Base-by-base conservation (phyloP, 1,284 basidiomycete genomes). In the Puccinia horiana region DNA sequence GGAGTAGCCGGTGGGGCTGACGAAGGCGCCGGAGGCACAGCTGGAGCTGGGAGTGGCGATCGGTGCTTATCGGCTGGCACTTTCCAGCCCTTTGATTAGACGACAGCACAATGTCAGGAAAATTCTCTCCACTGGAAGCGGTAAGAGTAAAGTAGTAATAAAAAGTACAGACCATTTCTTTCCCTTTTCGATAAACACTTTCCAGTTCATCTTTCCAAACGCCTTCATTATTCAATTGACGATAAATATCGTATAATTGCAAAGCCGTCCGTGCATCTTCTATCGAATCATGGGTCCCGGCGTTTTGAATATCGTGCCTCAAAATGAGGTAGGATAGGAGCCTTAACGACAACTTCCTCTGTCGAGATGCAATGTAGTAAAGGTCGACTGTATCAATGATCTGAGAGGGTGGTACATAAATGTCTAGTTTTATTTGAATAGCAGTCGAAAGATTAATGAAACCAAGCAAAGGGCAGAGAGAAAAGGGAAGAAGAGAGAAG, bases 321-420 rank as follows among this genome's bases (percentile, higher is more conserved):
- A 99, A 89, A 47, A 99, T 89, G 86, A 93, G 95, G 94, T 95
- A 99, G 0, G 94, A 92, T 23, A 99, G 89, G 88, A 98, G 99
- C 5, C 94, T 91, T n/a, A 99, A 89, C 0, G 95, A 96, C 26
- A 98, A 89, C 83, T 95, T 92, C 32, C 96, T 91, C 84, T 94
- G 93, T 42, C 94, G 92, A 44, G 90, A 89, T 77, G 91, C 90
- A 35, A 95, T 88, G 86, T 94, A 96, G 87, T 95, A 99, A 32
- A 98, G 89, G 87, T 96, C 94, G 82, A 99, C 96, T 0, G 97
- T 99, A 86, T 99, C 96, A 83, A 97, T 93, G 70, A 99, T 95
- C 87, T 97, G 96, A 4, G 93, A 91, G 0, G 94, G 94, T 0
- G 97, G 96, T 8, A 99, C 94, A 86, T 93, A 96, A 74, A 99